Evolutionary conservation across 768 basidiomycete species (phyloP).

Genomic region (Psilocybe tampanensis): DNA sequence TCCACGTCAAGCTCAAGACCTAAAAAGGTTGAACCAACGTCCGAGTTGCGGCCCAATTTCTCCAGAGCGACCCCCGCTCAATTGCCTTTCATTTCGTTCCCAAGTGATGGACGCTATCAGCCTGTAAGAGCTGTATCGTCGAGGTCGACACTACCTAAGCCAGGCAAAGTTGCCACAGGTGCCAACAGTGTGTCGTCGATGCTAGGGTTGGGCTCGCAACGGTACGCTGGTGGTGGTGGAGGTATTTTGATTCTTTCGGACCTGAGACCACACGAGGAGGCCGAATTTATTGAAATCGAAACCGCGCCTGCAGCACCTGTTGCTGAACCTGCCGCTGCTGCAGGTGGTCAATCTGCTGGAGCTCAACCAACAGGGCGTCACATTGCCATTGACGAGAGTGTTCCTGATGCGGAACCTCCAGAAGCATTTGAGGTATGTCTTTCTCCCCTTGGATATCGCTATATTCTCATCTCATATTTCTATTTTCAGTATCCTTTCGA

Average conservation of each 20-base stretch:
- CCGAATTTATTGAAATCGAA: conserved; percentile 71
- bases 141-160: conserved; percentile 35
- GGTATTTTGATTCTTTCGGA: conserved; percentile 88
- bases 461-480: conserved; percentile 22
- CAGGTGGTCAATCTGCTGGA: conserved; percentile 29
- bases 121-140: conserved; percentile 84
- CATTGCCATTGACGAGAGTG: conserved; percentile 70
- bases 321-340: conserved; percentile 26
- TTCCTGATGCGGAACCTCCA: conserved; percentile 76
- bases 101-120: conserved; percentile 76
- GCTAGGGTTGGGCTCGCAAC: conserved; percentile 48
- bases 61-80: conserved; percentile 92
- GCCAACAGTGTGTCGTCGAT: conserved; percentile 31
- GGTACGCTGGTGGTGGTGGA: conserved; percentile 79
- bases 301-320: conserved; percentile 34
- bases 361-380: conserved; percentile 47
- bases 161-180: conserved; percentile 31
- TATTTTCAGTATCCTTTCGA: conserved; percentile 72
- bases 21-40: conserved; percentile 74
- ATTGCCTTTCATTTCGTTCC: conserved; percentile 82
- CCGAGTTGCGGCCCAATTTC: conserved; percentile 81
- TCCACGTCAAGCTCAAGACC: conserved; percentile 40
- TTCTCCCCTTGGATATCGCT: neutral
- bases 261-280: conserved; percentile 65
- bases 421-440: conserved; percentile 79